Percentiles rank a stretch among this genome's conserved stretches.
Conservation (phyloP, 192 early-diverging fungal species). For the Backusella morwellensis region DNA sequence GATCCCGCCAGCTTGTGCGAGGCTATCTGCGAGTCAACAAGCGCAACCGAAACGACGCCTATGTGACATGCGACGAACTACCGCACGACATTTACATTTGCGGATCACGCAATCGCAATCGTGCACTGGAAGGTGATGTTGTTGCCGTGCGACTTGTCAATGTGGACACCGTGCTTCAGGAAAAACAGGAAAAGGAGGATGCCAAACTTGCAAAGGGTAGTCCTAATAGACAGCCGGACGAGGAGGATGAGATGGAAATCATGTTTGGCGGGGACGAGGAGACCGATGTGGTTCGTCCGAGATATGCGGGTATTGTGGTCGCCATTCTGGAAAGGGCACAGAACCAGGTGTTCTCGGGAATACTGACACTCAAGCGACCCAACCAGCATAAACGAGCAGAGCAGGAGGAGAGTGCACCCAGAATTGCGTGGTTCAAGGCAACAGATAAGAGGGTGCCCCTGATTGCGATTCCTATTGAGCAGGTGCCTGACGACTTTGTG, state of each 20-base stretch:
- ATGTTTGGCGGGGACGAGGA: slow-evolving; percentile 48
- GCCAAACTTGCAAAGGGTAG: slow-evolving; percentile 51
- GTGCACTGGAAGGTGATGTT: slow-evolving; percentile 81
- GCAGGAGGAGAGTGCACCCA: slow-evolving; percentile 40
- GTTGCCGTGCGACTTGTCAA: slow-evolving; percentile 73
- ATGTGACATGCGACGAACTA: slow-evolving; percentile 74
- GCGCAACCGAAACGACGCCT: slow-evolving; percentile 80
- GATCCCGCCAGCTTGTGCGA: slow-evolving; percentile 53
- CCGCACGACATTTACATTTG: slow-evolving; percentile 79
- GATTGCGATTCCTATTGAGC: slow-evolving; percentile 72
- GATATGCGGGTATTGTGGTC: slow-evolving; percentile 55
- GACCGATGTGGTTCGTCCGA: slow-evolving; percentile 53
- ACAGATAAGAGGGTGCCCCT: slow-evolving; percentile 79
- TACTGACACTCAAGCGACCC: slow-evolving; percentile 38
- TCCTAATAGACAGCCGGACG: slow-evolving; percentile 46
- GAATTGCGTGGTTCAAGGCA: slow-evolving; percentile 82
- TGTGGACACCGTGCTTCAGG: slow-evolving; percentile 57
- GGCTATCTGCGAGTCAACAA: slow-evolving; percentile 87
- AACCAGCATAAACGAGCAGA: slow-evolving; percentile 24
- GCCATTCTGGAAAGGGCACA: slow-evolving; percentile 55
- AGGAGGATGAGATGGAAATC: slow-evolving; percentile 51
- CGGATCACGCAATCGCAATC: slow-evolving; percentile 71
- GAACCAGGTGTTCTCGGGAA: slow-evolving; percentile 53
- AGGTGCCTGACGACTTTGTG: slow-evolving; percentile 68
- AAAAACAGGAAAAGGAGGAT: slow-evolving; percentile 56